phyloP scores from a whole-genome alignment of 2,329 filamentous ascomycete species.

The Drechslera avenae region DNA sequence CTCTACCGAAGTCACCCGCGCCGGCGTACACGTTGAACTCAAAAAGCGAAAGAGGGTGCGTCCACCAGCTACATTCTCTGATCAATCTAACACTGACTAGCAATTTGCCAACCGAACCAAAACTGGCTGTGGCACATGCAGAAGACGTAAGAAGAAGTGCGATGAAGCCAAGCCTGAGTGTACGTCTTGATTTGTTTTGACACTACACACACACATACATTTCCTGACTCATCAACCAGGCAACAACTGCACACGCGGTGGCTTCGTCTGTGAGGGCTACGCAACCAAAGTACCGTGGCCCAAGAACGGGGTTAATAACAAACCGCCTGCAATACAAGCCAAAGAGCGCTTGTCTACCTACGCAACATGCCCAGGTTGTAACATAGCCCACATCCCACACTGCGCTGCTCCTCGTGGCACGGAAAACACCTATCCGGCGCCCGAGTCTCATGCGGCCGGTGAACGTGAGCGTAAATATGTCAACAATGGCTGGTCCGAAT shows the following conservation, averaged over 20 bases:
- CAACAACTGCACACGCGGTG: constrained; percentile 87
- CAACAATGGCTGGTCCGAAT: constrained; percentile 26
- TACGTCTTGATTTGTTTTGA: constrained; percentile 57
- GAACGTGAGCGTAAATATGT: constrained; percentile 38
- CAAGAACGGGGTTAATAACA: constrained; percentile 69
- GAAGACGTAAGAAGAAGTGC: constrained; percentile 95
- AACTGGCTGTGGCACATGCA: constrained; percentile 91
- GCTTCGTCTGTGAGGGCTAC: constrained; percentile 91
- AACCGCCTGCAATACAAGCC: constrained; percentile 73
- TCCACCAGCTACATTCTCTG: constrained; percentile 24
- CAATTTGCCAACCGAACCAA: constrained; percentile 96
- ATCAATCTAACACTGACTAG: constrained; percentile 27
- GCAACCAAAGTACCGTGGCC: constrained; percentile 78
- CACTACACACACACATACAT: background rate
- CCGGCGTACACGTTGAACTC: constrained; percentile 55
- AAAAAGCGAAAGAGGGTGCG: constrained; percentile 53
- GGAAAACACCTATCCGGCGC: constrained; percentile 5
- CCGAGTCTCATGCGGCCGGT: constrained; percentile 30
- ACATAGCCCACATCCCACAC: constrained; percentile 38
- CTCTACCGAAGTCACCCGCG: constrained; percentile 49
- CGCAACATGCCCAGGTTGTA: constrained; percentile 26
- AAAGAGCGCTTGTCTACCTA: constrained; percentile 63
- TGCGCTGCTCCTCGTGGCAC: constrained; percentile 25
- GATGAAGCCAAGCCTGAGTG: constrained; percentile 93
- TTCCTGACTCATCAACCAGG: constrained; percentile 19